Conservation (phyloP, 306 rosid genomes). For the Vachellia pachyceras region DNA sequence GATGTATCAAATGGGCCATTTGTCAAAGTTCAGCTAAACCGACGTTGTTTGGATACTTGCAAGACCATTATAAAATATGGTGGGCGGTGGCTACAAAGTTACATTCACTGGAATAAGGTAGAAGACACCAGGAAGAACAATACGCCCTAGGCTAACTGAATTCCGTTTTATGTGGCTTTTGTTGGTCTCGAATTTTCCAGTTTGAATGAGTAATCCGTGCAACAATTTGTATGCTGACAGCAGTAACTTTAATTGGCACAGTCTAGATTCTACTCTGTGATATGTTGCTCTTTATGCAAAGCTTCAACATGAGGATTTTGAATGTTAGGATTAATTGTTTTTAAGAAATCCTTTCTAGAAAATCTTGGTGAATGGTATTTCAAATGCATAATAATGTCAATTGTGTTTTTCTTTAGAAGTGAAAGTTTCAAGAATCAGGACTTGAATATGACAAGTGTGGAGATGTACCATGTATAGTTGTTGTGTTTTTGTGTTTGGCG, state of each 20-base stretch:
- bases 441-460: background rate
- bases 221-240: background rate
- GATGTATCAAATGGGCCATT: background rate
- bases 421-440: background rate
- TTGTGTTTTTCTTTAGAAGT: background rate
- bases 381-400: background rate
- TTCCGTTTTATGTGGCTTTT: background rate
- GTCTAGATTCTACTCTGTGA: constrained; percentile 9
- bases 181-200: background rate
- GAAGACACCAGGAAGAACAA: background rate
- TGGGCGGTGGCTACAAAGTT: background rate
- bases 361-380: background rate
- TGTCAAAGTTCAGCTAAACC: background rate
- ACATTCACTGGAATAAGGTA: background rate
- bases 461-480: background rate
- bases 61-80: background rate
- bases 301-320: background rate
- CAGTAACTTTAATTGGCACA: constrained; percentile 2
- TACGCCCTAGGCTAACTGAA: background rate
- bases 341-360: background rate
- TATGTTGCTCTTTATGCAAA: background rate
- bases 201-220: background rate
- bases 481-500: background rate
- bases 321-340: background rate
- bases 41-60: background rate